Conservation (phyloP, 2,329 filamentous ascomycete species). For the Scedosporium dehoogii region DNA sequence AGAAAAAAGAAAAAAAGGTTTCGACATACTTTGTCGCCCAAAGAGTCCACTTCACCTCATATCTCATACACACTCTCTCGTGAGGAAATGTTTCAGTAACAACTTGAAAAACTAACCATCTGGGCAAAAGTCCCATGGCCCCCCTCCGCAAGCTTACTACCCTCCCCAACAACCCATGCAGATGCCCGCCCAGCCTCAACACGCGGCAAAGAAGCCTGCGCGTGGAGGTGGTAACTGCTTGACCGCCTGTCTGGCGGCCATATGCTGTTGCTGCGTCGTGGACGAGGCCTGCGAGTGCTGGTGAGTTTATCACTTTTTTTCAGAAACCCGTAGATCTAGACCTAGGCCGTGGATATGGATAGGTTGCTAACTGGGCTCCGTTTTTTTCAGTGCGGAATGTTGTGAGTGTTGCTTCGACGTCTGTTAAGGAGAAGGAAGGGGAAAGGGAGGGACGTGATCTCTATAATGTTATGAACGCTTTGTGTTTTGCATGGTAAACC, state of each 20-base stretch:
- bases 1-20: no score
- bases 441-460: no score
- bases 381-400: conserved; percentile 23
- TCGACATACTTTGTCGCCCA: not conserved
- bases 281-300: conserved; percentile 42
- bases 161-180: conserved; percentile 27
- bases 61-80: not conserved
- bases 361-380: conserved; percentile 1
- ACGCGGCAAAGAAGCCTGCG: conserved; percentile 23
- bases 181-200: conserved; percentile 22
- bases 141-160: conserved; percentile 20
- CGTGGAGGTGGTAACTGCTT: conserved; percentile 32
- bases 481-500: not conserved
- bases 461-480: no score
- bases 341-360: no score
- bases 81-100: no score
- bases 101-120: not conserved
- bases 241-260: conserved; percentile 33
- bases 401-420: conserved; percentile 26
- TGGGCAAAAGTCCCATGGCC: conserved; percentile 15
- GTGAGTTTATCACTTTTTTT: conserved; percentile 20
- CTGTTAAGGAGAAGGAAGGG: conserved; percentile 8
- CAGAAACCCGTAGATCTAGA: not conserved
- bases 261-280: conserved; percentile 41
- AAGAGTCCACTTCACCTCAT: not conserved